Conservation (phyloP, 305 asterid genomes). For the Ajuga reptans region DNA sequence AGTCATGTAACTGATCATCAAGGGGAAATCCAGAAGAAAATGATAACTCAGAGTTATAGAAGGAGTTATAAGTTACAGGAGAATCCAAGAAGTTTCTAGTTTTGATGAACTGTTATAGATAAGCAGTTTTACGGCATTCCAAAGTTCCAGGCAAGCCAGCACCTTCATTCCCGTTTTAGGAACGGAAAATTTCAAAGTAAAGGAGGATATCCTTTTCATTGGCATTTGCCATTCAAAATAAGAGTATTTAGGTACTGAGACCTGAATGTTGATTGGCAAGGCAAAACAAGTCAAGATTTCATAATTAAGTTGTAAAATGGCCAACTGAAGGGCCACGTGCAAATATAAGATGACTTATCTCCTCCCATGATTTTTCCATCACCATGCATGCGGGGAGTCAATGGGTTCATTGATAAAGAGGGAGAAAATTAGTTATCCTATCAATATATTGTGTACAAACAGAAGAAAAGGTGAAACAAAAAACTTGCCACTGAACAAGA, state of each 20-base stretch:
- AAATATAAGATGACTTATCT: conserved; percentile 1
- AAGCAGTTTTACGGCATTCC: conserved; percentile 1
- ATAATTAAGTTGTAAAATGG: background rate
- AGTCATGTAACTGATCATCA: conserved; percentile 42
- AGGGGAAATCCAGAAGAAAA: conserved; percentile 27
- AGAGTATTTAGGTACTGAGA: background rate
- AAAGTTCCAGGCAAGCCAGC: conserved; percentile 7
- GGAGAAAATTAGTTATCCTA: conserved; percentile 1
- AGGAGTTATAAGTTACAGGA: conserved; percentile 11
- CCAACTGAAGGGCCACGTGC: background rate
- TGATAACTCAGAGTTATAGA: conserved; percentile 13
- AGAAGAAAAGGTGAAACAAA: background rate
- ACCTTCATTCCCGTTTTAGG: conserved; percentile 8
- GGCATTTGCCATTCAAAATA: conserved; percentile 1
- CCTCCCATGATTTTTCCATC: background rate
- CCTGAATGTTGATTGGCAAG: conserved; percentile 13
- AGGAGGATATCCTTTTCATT: background rate
- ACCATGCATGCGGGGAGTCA: background rate
- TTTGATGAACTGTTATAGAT: conserved; percentile 1
- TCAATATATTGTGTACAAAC: background rate
- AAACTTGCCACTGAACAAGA: conserved; percentile 5
- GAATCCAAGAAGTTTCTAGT: background rate
- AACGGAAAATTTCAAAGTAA: background rate
- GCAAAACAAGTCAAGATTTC: background rate
- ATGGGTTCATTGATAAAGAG: conserved; percentile 1